phyloP scores from a whole-genome alignment of 306 rosid species.

The Styphnolobium japonicum region DNA sequence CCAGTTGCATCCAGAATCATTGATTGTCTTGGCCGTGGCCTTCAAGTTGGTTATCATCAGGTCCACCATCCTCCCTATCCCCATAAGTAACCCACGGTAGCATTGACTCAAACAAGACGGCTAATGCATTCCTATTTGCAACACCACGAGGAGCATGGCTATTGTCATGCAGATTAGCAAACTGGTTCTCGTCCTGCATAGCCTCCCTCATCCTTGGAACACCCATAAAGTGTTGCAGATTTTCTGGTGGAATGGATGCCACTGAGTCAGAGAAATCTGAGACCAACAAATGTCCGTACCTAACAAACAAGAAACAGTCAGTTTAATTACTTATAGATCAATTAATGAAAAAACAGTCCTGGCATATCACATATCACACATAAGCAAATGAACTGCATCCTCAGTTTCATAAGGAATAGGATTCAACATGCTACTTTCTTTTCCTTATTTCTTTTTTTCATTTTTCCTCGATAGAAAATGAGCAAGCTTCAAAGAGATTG shows the following conservation, averaged over 20 bases:
- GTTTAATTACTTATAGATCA: neutral
- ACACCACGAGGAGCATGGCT: conserved; percentile 60
- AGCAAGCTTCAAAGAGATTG: neutral
- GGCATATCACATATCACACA: neutral
- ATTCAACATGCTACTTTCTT: neutral
- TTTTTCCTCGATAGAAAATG: neutral
- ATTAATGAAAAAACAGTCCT: neutral
- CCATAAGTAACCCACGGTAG: conserved; percentile 91
- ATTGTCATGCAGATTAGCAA: conserved; percentile 51
- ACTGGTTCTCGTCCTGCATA: conserved; percentile 46
- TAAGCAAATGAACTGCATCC: neutral
- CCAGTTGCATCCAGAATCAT: conserved; percentile 25
- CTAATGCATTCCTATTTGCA: conserved; percentile 67
- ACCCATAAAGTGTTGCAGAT: conserved; percentile 73
- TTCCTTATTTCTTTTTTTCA: neutral
- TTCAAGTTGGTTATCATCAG: conserved; percentile 42
- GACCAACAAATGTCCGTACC: conserved; percentile 86
- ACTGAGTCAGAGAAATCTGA: conserved; percentile 85
- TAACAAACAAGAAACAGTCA: conserved; percentile 37
- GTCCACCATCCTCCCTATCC: conserved; percentile 42
- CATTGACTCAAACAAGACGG: conserved; percentile 86
- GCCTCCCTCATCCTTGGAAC: conserved; percentile 62
- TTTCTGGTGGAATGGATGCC: conserved; percentile 79
- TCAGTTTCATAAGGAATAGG: neutral
- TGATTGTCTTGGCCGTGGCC: conserved; percentile 45